phyloP scores from a whole-genome alignment of 2,329 filamentous ascomycete species.

The Metarhizium brunneum region DNA sequence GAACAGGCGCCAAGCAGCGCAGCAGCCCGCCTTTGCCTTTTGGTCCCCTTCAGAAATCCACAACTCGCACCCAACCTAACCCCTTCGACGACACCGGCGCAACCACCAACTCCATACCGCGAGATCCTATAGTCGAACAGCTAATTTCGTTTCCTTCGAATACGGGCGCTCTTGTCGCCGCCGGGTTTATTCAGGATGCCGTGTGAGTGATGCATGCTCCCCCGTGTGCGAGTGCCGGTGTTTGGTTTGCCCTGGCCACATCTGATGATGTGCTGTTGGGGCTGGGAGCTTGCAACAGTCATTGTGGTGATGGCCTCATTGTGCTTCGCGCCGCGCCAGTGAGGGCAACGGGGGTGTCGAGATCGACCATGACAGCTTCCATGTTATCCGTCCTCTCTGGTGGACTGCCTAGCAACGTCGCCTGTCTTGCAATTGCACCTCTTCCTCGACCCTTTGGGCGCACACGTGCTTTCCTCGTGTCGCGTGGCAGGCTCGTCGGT shows the following conservation, averaged over 20 bases:
- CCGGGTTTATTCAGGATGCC: slow-evolving; percentile 24
- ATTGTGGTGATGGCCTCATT: not conserved
- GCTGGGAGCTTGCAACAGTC: not conserved
- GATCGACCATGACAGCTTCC: not conserved
- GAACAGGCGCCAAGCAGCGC: too few species aligned
- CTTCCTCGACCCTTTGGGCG: not conserved
- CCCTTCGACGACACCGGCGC: slow-evolving; percentile 3
- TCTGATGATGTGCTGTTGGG: not conserved
- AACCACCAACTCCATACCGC: slow-evolving; percentile 9
- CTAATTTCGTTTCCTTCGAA: slow-evolving; percentile 1
- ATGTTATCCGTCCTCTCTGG: not conserved
- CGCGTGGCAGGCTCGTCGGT: not conserved
- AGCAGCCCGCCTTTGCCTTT: too few species aligned
- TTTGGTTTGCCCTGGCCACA: not conserved
- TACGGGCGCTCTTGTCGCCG: slow-evolving; percentile 15
- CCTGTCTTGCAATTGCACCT: slow-evolving; percentile 12
- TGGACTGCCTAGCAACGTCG: not conserved
- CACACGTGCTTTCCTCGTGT: slow-evolving; percentile 8
- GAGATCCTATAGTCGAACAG: slow-evolving; percentile 6
- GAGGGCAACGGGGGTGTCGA: not conserved
- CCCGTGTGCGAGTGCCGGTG: not conserved
- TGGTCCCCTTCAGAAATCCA: slow-evolving; percentile 3
- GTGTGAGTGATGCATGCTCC: slow-evolving; percentile 21
- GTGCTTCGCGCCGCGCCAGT: not conserved
- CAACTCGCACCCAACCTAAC: not conserved